Evolutionary conservation across 2,329 filamentous ascomycete species (phyloP).

Genomic region (Hypoxylon sp.): DNA sequence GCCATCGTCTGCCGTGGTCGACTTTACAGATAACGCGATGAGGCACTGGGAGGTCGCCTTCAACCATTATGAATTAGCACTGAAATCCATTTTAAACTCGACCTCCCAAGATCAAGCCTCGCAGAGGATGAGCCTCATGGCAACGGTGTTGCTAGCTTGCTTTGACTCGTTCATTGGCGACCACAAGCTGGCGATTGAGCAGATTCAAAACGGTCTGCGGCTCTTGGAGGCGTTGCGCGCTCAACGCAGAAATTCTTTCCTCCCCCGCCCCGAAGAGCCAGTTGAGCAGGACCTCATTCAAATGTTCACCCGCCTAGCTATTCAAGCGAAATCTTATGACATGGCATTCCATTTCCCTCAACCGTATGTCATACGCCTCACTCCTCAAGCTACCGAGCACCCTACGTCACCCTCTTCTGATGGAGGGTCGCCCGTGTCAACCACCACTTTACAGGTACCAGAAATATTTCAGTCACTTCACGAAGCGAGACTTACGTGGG

Average conservation of each 20-base stretch:
- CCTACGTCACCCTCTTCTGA: slow-evolving; percentile 60
- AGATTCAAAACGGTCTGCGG: slow-evolving; percentile 70
- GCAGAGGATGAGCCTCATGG: slow-evolving; percentile 70
- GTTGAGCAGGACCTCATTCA: slow-evolving; percentile 71
- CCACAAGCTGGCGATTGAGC: slow-evolving; percentile 70
- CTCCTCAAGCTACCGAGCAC: slow-evolving; percentile 53
- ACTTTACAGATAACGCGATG: slow-evolving; percentile 56
- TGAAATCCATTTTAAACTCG: slow-evolving; percentile 62
- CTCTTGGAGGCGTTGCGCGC: slow-evolving; percentile 66
- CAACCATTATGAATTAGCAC: slow-evolving; percentile 69
- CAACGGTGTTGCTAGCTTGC: slow-evolving; percentile 73
- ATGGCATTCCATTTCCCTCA: slow-evolving; percentile 76
- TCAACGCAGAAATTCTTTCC: slow-evolving; percentile 57
- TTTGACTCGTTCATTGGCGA: slow-evolving; percentile 76
- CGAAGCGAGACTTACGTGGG: slow-evolving; percentile 69
- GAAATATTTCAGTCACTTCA: slow-evolving; percentile 62
- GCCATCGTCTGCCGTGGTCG: slow-evolving; percentile 53
- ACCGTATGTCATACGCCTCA: slow-evolving; percentile 69
- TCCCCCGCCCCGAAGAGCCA: slow-evolving; percentile 59
- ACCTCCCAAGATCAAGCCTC: slow-evolving; percentile 59
- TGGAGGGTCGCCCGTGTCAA: slow-evolving; percentile 57
- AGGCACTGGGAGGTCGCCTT: slow-evolving; percentile 71
- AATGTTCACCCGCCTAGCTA: slow-evolving; percentile 73
- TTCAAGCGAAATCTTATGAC: slow-evolving; percentile 76
- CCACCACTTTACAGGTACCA: slow-evolving; percentile 56